phyloP scores from a whole-genome alignment of 1,284 basidiomycete species.

The Sparassis latifolia region DNA sequence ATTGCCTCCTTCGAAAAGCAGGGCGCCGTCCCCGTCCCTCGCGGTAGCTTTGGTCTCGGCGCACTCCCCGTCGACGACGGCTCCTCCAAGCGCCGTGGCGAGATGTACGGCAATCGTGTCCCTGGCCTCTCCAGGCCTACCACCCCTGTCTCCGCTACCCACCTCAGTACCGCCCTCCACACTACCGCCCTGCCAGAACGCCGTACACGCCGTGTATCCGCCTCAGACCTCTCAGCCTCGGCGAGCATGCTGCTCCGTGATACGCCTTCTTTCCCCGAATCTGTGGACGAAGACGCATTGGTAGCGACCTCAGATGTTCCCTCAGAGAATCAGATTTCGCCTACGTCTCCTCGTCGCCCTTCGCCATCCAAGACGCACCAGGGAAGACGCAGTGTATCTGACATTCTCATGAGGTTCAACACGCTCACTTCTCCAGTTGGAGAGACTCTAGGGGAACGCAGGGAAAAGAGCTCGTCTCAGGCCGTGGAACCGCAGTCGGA shows the following conservation, averaged over 20 bases:
- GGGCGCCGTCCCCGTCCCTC: slow-evolving; percentile 67
- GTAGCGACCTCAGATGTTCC: not conserved
- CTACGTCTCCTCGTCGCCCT: slow-evolving; percentile 1
- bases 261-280: not conserved
- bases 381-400: slow-evolving; percentile 14
- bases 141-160: slow-evolving; percentile 12
- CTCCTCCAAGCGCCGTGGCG: slow-evolving; percentile 44
- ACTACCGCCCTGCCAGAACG: not conserved
- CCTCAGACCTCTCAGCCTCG: not conserved
- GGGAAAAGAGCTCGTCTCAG: not conserved
- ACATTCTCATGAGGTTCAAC: slow-evolving; percentile 9
- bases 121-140: slow-evolving; percentile 32
- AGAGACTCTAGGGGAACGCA: slow-evolving; percentile 4
- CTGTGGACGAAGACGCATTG: slow-evolving; percentile 1
- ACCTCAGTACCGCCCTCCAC: slow-evolving; percentile 2
- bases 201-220: slow-evolving; percentile 2
- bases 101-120: slow-evolving; percentile 69
- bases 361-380: slow-evolving; percentile 1
- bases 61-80: slow-evolving; percentile 45
- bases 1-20: slow-evolving; percentile 74
- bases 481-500: not conserved
- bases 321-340: not conserved
- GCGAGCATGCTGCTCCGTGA: not conserved
- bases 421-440: not conserved
- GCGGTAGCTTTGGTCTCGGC: slow-evolving; percentile 67